Evolutionary conservation across 805 yeast species (phyloP).

Genomic region (Ogataea paradorogensis): DNA sequence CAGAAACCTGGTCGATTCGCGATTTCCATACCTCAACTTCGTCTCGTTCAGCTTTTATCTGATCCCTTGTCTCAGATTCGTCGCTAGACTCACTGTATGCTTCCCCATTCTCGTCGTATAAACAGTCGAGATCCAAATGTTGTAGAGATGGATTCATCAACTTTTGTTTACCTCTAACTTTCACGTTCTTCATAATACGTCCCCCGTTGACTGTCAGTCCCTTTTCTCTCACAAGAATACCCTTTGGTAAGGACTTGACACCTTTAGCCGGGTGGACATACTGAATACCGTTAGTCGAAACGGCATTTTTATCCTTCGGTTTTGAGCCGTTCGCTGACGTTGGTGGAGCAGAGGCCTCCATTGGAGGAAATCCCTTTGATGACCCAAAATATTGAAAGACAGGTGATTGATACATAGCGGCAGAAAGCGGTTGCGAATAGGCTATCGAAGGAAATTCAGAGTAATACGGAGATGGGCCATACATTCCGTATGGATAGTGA

Average conservation of each 20-base stretch:
- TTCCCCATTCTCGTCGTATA: conserved; percentile 21
- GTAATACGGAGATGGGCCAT: conserved; percentile 22
- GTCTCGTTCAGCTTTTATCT: conserved; percentile 34
- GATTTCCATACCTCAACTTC: conserved; percentile 7
- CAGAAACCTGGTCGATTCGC: conserved; percentile 2
- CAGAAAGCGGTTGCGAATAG: conserved; percentile 14
- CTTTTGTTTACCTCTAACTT: conserved; percentile 21
- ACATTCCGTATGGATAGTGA: conserved; percentile 20
- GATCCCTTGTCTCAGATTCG: conserved; percentile 37
- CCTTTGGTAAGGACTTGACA: conserved; percentile 11
- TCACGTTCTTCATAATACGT: conserved; percentile 16
- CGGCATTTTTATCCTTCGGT: neutral
- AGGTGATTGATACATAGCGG: conserved; percentile 16
- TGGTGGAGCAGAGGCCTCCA: conserved; percentile 15
- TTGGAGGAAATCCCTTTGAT: conserved; percentile 18
- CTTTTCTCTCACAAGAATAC: conserved; percentile 18
- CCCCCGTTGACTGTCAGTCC: conserved; percentile 12
- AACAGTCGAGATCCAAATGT: conserved; percentile 23
- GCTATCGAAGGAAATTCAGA: conserved; percentile 16
- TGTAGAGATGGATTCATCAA: conserved; percentile 26
- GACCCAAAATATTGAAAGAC: conserved; percentile 11
- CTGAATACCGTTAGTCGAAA: neutral
- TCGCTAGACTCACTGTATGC: conserved; percentile 18
- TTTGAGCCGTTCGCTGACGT: neutral
- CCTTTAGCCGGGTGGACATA: conserved; percentile 4